phyloP scores from a whole-genome alignment of 192 early-diverging fungal genomes.

The Kickxella alabastrina region DNA sequence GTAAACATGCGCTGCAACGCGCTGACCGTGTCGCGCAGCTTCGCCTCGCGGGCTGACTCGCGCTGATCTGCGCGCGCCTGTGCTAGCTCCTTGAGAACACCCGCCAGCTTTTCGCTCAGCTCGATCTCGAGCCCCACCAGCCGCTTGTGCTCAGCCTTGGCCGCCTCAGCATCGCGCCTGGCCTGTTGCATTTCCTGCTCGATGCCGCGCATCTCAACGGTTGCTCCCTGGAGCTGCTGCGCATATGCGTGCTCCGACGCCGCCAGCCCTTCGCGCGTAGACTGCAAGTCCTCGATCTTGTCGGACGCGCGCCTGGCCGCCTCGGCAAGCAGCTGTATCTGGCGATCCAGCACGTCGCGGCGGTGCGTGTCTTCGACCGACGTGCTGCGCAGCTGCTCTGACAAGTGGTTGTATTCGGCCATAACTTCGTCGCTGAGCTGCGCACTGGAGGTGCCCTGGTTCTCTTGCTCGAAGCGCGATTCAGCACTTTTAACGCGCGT shows the following conservation, averaged over 20 bases:
- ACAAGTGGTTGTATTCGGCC: constrained; percentile 57
- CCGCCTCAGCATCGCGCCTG: constrained; percentile 55
- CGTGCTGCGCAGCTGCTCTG: constrained; percentile 64
- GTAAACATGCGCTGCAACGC: constrained; percentile 81
- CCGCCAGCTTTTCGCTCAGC: constrained; percentile 81
- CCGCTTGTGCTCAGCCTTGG: constrained; percentile 61
- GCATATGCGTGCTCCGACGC: constrained; percentile 40
- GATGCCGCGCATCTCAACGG: constrained; percentile 14
- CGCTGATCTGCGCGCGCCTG: constrained; percentile 79
- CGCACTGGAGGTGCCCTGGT: constrained; percentile 34
- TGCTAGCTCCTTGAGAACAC: constrained; percentile 68
- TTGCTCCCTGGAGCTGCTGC: constrained; percentile 33
- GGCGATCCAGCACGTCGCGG: constrained; percentile 63
- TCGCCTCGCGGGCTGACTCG: constrained; percentile 77
- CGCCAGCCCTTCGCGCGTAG: constrained; percentile 31
- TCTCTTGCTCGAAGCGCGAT: constrained; percentile 51
- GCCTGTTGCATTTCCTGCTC: constrained; percentile 52
- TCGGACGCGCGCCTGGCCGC: constrained; percentile 58
- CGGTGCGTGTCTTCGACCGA: constrained; percentile 69
- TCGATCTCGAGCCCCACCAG: constrained; percentile 63
- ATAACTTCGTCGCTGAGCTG: constrained; percentile 44
- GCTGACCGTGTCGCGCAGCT: constrained; percentile 71
- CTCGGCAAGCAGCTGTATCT: constrained; percentile 58
- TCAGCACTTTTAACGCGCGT: constrained; percentile 53
- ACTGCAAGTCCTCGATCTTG: constrained; percentile 49